Evolutionary conservation across 1,284 basidiomycete species (phyloP).

Genomic region (Omphalotus olearius): DNA sequence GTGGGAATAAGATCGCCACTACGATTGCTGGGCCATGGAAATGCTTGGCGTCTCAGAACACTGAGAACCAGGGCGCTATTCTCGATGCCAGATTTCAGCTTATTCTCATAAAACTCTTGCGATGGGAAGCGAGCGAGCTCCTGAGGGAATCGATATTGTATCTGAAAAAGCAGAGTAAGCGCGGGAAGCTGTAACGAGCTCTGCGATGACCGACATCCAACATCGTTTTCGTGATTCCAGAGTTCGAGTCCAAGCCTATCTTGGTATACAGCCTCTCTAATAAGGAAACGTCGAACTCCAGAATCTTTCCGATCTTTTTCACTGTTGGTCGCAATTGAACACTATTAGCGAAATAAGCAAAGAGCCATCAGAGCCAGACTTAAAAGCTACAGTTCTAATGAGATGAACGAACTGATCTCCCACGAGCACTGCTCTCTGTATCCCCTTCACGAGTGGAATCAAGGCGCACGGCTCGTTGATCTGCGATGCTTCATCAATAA

Average conservation of each 20-base stretch:
- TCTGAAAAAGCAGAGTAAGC: slow-evolving; percentile 23
- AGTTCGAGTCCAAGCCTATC: slow-evolving; percentile 18
- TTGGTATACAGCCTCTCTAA: slow-evolving; percentile 55
- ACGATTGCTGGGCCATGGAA: slow-evolving; percentile 49
- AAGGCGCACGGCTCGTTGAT: slow-evolving; percentile 59
- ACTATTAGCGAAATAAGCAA: slow-evolving; percentile 30
- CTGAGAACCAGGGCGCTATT: slow-evolving; percentile 36
- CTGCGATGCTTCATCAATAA: slow-evolving; percentile 67
- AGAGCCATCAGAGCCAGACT: neutral
- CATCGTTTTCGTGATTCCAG: slow-evolving; percentile 51
- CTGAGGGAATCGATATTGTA: slow-evolving; percentile 59
- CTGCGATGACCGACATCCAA: slow-evolving; percentile 38
- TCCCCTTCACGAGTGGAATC: slow-evolving; percentile 63
- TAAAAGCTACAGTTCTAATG: neutral
- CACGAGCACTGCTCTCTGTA: slow-evolving; percentile 51
- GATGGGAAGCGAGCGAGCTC: slow-evolving; percentile 59
- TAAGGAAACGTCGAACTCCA: slow-evolving; percentile 56
- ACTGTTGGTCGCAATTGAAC: slow-evolving; percentile 64
- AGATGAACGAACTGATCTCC: slow-evolving; percentile 55
- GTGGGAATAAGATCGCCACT: slow-evolving; percentile 37
- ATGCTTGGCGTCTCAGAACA: slow-evolving; percentile 35
- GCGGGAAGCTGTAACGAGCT: neutral
- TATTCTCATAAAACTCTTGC: slow-evolving; percentile 52
- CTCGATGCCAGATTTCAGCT: slow-evolving; percentile 42
- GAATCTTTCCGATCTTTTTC: slow-evolving; percentile 47